phyloP scores from a whole-genome alignment of 257 asterid species.

The Euphrasia confusa region DNA sequence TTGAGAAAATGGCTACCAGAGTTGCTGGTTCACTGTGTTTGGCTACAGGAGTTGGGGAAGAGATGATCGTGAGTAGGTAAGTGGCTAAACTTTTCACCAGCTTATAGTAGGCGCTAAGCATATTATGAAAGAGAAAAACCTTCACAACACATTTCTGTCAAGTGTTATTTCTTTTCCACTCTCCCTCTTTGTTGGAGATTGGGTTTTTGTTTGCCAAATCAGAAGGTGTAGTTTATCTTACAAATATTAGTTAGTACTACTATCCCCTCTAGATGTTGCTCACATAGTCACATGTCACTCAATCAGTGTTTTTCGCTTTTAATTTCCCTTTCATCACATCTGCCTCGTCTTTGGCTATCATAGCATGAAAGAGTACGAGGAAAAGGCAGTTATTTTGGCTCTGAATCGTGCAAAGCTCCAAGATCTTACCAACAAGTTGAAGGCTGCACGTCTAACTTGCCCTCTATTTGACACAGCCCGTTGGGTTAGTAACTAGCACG shows the following conservation, averaged over 20 bases:
- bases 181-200: not conserved
- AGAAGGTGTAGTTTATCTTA: not conserved
- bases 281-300: not conserved
- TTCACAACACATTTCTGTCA: not conserved
- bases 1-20: constrained; percentile 99
- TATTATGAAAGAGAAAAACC: not conserved
- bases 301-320: not conserved
- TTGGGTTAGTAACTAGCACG: constrained; percentile 55
- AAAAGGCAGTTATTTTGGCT: constrained; percentile 81
- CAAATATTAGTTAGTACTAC: too few species aligned
- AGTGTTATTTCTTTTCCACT: not conserved
- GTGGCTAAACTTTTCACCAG: constrained; percentile 16
- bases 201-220: not conserved
- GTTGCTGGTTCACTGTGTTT: constrained; percentile 98
- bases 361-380: constrained; percentile 95
- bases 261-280: not conserved
- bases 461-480: constrained; percentile 90
- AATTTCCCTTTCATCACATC: not conserved
- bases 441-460: constrained; percentile 72
- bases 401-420: constrained; percentile 70
- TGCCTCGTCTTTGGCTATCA: constrained; percentile 11
- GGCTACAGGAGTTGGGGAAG: constrained; percentile 97
- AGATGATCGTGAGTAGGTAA: constrained; percentile 90
- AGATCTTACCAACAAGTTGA: constrained; percentile 74
- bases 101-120: constrained; percentile 2